phyloP scores from a whole-genome alignment of 1,284 basidiomycete species.

The Xanthoconium separans region DNA sequence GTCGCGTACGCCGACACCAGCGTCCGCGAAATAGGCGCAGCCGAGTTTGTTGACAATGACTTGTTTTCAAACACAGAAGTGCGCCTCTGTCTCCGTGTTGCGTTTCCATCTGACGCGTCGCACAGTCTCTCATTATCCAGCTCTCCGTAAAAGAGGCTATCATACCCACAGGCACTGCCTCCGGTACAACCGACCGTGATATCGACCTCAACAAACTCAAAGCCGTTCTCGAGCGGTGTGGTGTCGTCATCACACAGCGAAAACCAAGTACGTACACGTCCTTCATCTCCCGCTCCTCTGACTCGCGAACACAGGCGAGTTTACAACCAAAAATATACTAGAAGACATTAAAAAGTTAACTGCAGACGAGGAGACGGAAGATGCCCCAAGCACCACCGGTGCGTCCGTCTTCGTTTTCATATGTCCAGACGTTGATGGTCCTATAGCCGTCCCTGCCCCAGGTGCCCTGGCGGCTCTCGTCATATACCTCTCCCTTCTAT shows the following conservation, averaged over 20 bases:
- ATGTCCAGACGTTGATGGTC: slow-evolving; percentile 22
- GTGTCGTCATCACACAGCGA: slow-evolving; percentile 86
- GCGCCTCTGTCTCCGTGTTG: slow-evolving; percentile 9
- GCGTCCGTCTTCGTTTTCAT: not conserved
- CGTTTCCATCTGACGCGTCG: slow-evolving; percentile 2
- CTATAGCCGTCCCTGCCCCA: slow-evolving; percentile 34
- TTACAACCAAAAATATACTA: slow-evolving; percentile 76
- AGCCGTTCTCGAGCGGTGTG: slow-evolving; percentile 85
- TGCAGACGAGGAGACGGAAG: slow-evolving; percentile 32
- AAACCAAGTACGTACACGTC: slow-evolving; percentile 64
- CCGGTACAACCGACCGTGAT: slow-evolving; percentile 75
- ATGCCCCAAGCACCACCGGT: slow-evolving; percentile 16
- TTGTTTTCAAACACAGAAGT: slow-evolving; percentile 96
- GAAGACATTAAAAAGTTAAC: slow-evolving; percentile 81
- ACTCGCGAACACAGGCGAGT: slow-evolving; percentile 62
- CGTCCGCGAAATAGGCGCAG: slow-evolving; percentile 67
- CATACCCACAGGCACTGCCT: slow-evolving; percentile 64
- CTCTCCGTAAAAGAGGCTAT: slow-evolving; percentile 95
- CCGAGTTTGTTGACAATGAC: slow-evolving; percentile 95
- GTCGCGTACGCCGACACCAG: slow-evolving; percentile 81
- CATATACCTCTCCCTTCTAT: slow-evolving; percentile 80
- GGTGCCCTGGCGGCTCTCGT: slow-evolving; percentile 78
- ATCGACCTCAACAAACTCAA: slow-evolving; percentile 85
- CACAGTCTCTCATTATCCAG: slow-evolving; percentile 90
- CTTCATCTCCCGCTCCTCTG: not conserved